A percentile compares a stretch with the other conserved stretches of the same genome.
These are phyloP conservation scores for Euphrasia arctica DNA, from an alignment of 305 asterid species.

Conservation along the genomic window DNA sequence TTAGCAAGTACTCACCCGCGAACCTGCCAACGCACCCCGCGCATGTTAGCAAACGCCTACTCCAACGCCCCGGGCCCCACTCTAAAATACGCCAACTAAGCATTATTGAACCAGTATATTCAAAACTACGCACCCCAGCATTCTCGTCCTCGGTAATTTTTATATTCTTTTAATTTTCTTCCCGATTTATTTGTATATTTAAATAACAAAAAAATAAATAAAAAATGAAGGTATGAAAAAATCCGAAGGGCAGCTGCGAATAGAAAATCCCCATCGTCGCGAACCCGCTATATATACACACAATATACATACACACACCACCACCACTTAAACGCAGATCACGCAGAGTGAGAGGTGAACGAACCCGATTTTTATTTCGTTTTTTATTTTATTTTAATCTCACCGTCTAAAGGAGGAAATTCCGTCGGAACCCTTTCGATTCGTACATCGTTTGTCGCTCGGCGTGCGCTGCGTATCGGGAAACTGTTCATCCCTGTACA, in stretches of 20 bases:
- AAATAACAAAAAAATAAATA: background rate
- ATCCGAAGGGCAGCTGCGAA: background rate
- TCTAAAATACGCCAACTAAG: background rate
- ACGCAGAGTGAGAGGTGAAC: background rate
- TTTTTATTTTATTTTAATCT: background rate
- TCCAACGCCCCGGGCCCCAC: background rate
- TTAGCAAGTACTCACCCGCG: too few relatives aligned
- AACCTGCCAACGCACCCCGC: background rate
- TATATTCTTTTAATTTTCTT: background rate
- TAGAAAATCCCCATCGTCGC: background rate
- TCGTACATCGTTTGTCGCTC: conserved; percentile 19
- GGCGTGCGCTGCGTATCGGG: conserved; percentile 18
- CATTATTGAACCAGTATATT: background rate
- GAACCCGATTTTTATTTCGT: background rate
- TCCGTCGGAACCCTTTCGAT: conserved; percentile 23
- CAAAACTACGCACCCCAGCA: background rate
- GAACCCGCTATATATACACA: background rate
- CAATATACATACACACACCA: background rate
- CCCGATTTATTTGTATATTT: background rate
- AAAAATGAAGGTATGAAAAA: background rate
- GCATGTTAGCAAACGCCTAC: background rate
- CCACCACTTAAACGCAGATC: background rate
- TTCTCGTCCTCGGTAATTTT: background rate
- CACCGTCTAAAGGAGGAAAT: conserved; percentile 21
- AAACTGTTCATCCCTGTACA: conserved; percentile 6